Conservation (phyloP, 352 stramenopile genomes). For the Phytophthora litchii region DNA sequence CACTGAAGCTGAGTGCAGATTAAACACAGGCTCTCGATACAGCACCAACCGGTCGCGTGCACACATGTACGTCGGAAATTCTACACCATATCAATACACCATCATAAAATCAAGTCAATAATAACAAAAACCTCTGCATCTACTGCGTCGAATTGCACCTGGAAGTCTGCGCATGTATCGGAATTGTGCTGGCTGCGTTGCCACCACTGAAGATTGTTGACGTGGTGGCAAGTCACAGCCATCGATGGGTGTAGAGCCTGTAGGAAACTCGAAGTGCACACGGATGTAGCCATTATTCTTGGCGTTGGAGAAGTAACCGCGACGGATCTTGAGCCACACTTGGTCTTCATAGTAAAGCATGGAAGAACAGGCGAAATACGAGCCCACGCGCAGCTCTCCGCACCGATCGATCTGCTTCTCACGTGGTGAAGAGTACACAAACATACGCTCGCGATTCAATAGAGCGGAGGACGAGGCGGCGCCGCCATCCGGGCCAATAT, state of each 20-base stretch:
- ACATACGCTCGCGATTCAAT: conserved; percentile 54
- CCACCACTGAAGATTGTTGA: conserved; percentile 31
- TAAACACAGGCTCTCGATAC: conserved; percentile 57
- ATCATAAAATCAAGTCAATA: conserved; percentile 12
- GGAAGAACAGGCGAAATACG: conserved; percentile 72
- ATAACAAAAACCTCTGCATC: neutral
- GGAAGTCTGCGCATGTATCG: conserved; percentile 58
- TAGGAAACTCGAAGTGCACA: conserved; percentile 54
- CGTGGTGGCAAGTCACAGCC: conserved; percentile 34
- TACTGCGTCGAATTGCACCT: conserved; percentile 31
- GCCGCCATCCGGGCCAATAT: conserved; percentile 46
- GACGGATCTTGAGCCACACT: conserved; percentile 81
- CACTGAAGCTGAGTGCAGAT: conserved; percentile 30
- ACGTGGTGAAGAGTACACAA: conserved; percentile 65
- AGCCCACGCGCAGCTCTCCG: conserved; percentile 58
- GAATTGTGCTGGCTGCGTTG: conserved; percentile 44
- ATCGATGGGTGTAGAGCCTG: conserved; percentile 16
- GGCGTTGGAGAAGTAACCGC: conserved; percentile 75
- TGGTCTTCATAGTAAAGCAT: conserved; percentile 60
- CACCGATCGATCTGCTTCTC: conserved; percentile 68
- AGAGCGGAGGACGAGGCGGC: conserved; percentile 23
- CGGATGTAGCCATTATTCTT: conserved; percentile 75
- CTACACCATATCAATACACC: conserved; percentile 24
- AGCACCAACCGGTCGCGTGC: conserved; percentile 56
- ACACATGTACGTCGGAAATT: conserved; percentile 68